Evolutionary conservation across 2,329 filamentous ascomycete species (phyloP).

Genomic region (Mycocentrospora acerina): DNA sequence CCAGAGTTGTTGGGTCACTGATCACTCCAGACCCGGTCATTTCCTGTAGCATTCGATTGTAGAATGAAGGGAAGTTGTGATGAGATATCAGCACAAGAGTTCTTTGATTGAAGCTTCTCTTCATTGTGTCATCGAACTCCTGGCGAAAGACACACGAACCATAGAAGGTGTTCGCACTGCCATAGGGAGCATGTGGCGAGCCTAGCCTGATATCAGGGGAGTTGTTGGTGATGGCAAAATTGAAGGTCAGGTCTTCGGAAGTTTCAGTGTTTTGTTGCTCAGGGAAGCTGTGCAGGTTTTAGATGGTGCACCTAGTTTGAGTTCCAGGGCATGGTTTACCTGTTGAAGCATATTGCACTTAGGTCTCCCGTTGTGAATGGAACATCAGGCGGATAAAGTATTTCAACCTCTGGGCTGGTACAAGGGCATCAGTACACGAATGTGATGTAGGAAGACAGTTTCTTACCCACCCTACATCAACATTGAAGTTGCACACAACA

Average conservation of each 20-base stretch:
- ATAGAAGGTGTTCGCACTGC: conserved; percentile 40
- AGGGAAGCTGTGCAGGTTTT: conserved; percentile 37
- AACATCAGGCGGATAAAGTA: conserved; percentile 44
- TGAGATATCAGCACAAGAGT: conserved; percentile 44
- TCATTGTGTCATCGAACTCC: conserved; percentile 44
- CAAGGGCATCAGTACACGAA: conserved; percentile 7
- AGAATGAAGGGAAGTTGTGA: conserved; percentile 43
- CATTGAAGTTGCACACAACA: conserved; percentile 48
- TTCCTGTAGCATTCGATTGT: conserved; percentile 35
- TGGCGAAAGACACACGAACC: conserved; percentile 45
- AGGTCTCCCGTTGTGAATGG: conserved; percentile 42
- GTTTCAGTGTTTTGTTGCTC: conserved; percentile 47
- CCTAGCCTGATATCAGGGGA: conserved; percentile 59
- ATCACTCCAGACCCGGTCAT: conserved; percentile 42
- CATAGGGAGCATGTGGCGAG: conserved; percentile 43
- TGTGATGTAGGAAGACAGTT: neutral
- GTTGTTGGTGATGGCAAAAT: conserved; percentile 45
- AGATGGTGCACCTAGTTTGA: conserved; percentile 3
- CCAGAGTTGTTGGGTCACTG: conserved; percentile 42
- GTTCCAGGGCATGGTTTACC: conserved; percentile 16
- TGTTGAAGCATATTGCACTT: conserved; percentile 47
- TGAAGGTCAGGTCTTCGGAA: conserved; percentile 41
- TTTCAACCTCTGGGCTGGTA: conserved; percentile 45
- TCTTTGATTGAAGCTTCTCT: conserved; percentile 46
- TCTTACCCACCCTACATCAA: conserved; percentile 41